Percentiles rank a stretch among this genome's conserved stretches.
Conservation (phyloP, 768 basidiomycete species). For the Cystobasidium onofrii region DNA sequence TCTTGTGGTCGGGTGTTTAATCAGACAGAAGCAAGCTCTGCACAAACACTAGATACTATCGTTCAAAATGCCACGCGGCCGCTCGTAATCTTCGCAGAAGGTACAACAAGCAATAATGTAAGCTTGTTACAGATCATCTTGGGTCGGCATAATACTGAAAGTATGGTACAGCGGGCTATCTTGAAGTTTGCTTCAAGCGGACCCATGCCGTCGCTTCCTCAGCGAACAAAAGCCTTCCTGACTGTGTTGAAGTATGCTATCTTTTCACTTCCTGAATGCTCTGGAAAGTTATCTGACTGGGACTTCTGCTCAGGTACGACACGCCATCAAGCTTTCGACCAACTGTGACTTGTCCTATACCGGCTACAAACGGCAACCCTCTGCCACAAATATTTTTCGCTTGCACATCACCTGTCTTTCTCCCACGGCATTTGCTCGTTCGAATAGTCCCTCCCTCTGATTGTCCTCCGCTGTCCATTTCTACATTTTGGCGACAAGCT, state of each 20-base stretch:
- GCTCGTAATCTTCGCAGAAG: neutral
- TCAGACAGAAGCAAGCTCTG: neutral
- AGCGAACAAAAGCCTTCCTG: neutral
- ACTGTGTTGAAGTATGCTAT: neutral
- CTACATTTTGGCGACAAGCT: neutral
- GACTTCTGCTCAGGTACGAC: neutral
- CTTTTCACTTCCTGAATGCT: too few species aligned
- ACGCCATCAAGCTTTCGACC: neutral
- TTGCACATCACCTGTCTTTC: neutral
- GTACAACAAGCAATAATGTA: slow-evolving; percentile 25
- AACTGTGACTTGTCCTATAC: neutral
- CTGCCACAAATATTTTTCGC: neutral
- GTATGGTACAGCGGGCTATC: neutral
- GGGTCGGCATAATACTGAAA: too few species aligned
- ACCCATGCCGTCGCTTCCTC: neutral
- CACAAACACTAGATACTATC: slow-evolving; percentile 9
- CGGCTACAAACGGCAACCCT: neutral
- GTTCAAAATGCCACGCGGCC: neutral
- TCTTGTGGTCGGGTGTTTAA: neutral
- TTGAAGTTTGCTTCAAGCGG: neutral
- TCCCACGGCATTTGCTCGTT: neutral
- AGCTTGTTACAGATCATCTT: neutral
- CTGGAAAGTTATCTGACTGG: too few species aligned
- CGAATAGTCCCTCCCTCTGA: neutral
- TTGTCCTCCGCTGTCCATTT: neutral